Evolutionary conservation across 2,329 filamentous ascomycete genomes (phyloP).

Genomic region (Aureobasidium subglaciale): DNA sequence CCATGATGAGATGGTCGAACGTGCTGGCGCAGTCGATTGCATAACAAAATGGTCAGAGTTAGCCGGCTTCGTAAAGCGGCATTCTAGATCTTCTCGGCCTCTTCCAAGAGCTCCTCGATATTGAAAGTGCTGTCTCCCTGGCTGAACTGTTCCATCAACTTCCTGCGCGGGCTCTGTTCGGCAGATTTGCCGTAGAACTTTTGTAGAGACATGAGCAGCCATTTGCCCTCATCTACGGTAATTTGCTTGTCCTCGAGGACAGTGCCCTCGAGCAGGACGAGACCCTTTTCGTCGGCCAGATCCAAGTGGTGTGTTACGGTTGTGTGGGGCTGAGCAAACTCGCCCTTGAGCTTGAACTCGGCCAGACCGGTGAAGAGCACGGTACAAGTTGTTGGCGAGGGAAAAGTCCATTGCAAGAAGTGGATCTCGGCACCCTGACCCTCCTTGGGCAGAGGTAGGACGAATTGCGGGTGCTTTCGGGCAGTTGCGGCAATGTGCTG

Average conservation of each 20-base stretch:
- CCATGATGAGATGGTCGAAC: neutral
- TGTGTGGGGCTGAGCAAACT: constrained; percentile 87
- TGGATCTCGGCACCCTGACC: constrained; percentile 78
- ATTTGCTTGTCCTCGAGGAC: constrained; percentile 72
- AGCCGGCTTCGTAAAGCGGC: neutral
- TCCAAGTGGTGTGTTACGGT: constrained; percentile 89
- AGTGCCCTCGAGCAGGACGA: constrained; percentile 80
- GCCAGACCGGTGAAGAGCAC: constrained; percentile 90
- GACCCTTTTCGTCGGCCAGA: constrained; percentile 61
- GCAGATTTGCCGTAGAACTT: constrained; percentile 72
- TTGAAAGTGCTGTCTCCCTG: constrained; percentile 71
- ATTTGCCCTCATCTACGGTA: constrained; percentile 73
- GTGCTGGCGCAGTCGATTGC: neutral
- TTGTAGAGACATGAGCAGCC: constrained; percentile 87
- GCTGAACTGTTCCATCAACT: constrained; percentile 74
- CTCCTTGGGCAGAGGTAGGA: constrained; percentile 71
- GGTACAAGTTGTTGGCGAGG: constrained; percentile 51
- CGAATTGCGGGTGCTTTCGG: constrained; percentile 73
- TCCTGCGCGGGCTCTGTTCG: constrained; percentile 52
- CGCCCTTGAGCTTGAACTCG: constrained; percentile 83
- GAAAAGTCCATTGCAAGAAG: constrained; percentile 94
- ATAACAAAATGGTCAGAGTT: neutral
- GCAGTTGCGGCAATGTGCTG: constrained; percentile 63
- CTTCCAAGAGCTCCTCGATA: constrained; percentile 77
- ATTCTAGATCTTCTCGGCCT: constrained; percentile 67